phyloP scores from a whole-genome alignment of 352 stramenopile genomes.

The Globisporangium lucens region DNA sequence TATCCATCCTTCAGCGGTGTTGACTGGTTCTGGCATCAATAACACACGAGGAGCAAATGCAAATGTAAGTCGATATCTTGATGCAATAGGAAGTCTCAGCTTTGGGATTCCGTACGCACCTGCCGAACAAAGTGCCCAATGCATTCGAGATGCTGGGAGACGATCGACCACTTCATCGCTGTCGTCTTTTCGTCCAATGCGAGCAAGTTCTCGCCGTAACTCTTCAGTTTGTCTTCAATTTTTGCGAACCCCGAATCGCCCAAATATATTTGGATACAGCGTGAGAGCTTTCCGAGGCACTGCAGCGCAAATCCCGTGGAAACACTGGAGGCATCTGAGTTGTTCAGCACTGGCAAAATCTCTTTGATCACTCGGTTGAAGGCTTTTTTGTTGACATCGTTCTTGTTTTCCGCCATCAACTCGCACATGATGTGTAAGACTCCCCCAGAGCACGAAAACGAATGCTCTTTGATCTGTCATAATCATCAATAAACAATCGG shows the following conservation, averaged over 20 bases:
- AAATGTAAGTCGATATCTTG: neutral
- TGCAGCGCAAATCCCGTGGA: slow-evolving; percentile 55
- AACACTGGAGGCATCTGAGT: slow-evolving; percentile 32
- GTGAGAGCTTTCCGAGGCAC: slow-evolving; percentile 43
- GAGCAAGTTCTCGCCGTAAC: slow-evolving; percentile 67
- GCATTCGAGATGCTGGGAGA: slow-evolving; percentile 57
- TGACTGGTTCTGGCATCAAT: slow-evolving; percentile 19
- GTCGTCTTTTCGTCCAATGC: slow-evolving; percentile 47
- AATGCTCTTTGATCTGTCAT: slow-evolving; percentile 67
- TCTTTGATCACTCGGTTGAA: slow-evolving; percentile 77
- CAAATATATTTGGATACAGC: slow-evolving; percentile 50
- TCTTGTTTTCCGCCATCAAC: slow-evolving; percentile 36
- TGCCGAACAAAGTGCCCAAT: slow-evolving; percentile 51
- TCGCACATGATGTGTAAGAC: slow-evolving; percentile 42
- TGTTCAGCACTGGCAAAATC: slow-evolving; percentile 53
- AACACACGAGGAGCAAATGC: neutral
- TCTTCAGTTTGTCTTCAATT: slow-evolving; percentile 65
- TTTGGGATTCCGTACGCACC: slow-evolving; percentile 22
- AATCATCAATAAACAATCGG: neutral
- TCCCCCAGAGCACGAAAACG: slow-evolving; percentile 42
- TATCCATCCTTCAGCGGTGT: slow-evolving; percentile 40
- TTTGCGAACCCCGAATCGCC: slow-evolving; percentile 47
- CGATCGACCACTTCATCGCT: slow-evolving; percentile 53
- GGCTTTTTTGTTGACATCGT: slow-evolving; percentile 56
- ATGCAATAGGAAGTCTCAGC: neutral